Evolutionary conservation across 1,284 basidiomycete genomes (phyloP).

Genomic region (Irpex lacteus): DNA sequence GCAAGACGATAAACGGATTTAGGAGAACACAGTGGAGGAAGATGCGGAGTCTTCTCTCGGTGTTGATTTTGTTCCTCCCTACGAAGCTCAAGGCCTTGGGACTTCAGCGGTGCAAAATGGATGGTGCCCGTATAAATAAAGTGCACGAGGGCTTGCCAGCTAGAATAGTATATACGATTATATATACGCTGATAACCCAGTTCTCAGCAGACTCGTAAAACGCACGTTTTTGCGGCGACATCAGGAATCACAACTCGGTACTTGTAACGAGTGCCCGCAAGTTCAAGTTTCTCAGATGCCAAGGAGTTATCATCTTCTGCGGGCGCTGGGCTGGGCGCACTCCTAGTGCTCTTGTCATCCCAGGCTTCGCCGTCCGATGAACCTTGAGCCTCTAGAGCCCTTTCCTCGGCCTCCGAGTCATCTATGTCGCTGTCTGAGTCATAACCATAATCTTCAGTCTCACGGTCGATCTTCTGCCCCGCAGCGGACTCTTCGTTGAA

Average conservation of each 20-base stretch:
- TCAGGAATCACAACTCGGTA: slow-evolving; percentile 10
- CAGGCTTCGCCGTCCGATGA: not conserved
- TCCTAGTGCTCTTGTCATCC: not conserved
- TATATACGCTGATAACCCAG: too few species aligned
- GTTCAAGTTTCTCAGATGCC: not conserved
- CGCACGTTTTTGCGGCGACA: slow-evolving; percentile 14
- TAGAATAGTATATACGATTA: not conserved
- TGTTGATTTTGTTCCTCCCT: not conserved
- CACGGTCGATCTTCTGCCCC: not conserved
- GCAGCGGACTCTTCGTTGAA: slow-evolving; percentile 5
- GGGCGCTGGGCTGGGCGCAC: not conserved
- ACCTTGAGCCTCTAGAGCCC: not conserved
- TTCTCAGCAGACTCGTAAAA: not conserved
- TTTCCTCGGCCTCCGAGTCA: slow-evolving; percentile 9
- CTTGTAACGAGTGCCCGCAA: not conserved
- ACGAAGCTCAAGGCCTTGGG: slow-evolving; percentile 8
- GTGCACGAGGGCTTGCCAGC: slow-evolving; percentile 15
- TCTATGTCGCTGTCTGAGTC: slow-evolving; percentile 16
- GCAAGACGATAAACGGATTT: slow-evolving; percentile 20
- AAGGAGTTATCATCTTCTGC: too few species aligned
- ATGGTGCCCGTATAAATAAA: slow-evolving; percentile 17
- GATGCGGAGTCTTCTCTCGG: slow-evolving; percentile 2
- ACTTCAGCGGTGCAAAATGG: slow-evolving; percentile 13
- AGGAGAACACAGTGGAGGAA: slow-evolving; percentile 11
- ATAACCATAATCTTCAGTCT: slow-evolving; percentile 11